Conservation (phyloP, 805 yeast genomes). For the Candida germanica region DNA sequence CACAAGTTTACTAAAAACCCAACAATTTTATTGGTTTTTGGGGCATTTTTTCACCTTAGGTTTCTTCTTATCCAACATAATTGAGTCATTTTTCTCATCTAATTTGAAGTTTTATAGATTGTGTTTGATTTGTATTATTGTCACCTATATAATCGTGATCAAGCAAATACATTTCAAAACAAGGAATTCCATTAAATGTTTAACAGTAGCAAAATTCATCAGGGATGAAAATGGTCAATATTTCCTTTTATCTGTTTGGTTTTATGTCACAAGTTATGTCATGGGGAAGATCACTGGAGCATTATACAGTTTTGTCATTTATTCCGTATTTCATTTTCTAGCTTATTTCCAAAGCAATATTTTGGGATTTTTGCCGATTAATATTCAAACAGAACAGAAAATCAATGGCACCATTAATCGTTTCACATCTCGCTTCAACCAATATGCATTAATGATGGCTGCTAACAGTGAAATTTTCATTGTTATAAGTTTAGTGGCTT, state of each 20-base stretch:
- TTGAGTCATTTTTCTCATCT: slow-evolving; percentile 42
- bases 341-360: slow-evolving; percentile 38
- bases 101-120: slow-evolving; percentile 24
- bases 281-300: slow-evolving; percentile 39
- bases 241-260: slow-evolving; percentile 28
- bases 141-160: slow-evolving; percentile 62
- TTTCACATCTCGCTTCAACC: slow-evolving; percentile 31
- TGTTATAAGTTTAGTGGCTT: slow-evolving; percentile 20
- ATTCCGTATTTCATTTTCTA: slow-evolving; percentile 35
- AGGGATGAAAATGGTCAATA: slow-evolving; percentile 44
- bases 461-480: slow-evolving; percentile 35
- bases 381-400: slow-evolving; percentile 25
- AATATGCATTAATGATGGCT: slow-evolving; percentile 36
- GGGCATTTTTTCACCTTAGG: slow-evolving; percentile 54
- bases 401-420: slow-evolving; percentile 26
- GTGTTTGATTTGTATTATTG: slow-evolving; percentile 48
- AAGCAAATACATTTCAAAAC: slow-evolving; percentile 50
- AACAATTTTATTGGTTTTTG: slow-evolving; percentile 69
- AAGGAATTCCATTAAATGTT: slow-evolving; percentile 7
- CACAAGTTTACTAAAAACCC: slow-evolving; percentile 28
- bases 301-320: slow-evolving; percentile 33
- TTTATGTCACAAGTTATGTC: slow-evolving; percentile 26
- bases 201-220: slow-evolving; percentile 9
- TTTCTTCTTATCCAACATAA: slow-evolving; percentile 37
- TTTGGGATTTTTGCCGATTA: slow-evolving; percentile 31